Evolutionary conservation across 2,329 filamentous ascomycete species (phyloP).

Genomic region (Aspergillus sp.): DNA sequence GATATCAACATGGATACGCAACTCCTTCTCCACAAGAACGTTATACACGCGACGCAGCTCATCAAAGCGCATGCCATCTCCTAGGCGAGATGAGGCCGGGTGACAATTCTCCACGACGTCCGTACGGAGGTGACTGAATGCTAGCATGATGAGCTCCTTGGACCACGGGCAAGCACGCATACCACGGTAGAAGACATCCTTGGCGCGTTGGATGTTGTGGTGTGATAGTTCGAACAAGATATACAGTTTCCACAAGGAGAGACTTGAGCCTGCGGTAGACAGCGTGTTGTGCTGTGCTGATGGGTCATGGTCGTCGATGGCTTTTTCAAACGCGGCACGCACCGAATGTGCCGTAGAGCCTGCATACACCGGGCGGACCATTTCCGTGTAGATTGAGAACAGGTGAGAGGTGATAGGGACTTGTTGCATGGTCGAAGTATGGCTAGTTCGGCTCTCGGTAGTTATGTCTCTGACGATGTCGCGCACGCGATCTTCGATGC

Average conservation of each 20-base stretch:
- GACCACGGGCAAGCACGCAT: constrained; percentile 61
- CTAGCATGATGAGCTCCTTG: constrained; percentile 58
- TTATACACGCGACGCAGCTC: constrained; percentile 55
- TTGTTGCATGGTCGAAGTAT: constrained; percentile 10
- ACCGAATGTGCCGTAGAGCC: constrained; percentile 52
- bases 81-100: constrained; percentile 1
- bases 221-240: constrained; percentile 48
- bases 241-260: constrained; percentile 53
- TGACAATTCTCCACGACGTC: constrained; percentile 12
- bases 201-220: constrained; percentile 41
- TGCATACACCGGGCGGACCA: constrained; percentile 42
- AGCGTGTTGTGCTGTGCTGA: constrained; percentile 8
- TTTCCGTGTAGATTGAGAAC: constrained; percentile 56
- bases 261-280: constrained; percentile 32
- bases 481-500: constrained; percentile 75
- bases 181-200: constrained; percentile 55
- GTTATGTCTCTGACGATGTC: constrained; percentile 53
- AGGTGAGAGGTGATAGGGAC: constrained; percentile 48
- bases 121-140: constrained; percentile 47
- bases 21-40: constrained; percentile 59
- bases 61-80: constrained; percentile 36
- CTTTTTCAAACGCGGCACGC: constrained; percentile 55
- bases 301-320: constrained; percentile 35
- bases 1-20: constrained; percentile 57
- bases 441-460: constrained; percentile 19